Evolutionary conservation across 2,329 filamentous ascomycete genomes (phyloP).

Genomic region (Fusarium cicatricum): DNA sequence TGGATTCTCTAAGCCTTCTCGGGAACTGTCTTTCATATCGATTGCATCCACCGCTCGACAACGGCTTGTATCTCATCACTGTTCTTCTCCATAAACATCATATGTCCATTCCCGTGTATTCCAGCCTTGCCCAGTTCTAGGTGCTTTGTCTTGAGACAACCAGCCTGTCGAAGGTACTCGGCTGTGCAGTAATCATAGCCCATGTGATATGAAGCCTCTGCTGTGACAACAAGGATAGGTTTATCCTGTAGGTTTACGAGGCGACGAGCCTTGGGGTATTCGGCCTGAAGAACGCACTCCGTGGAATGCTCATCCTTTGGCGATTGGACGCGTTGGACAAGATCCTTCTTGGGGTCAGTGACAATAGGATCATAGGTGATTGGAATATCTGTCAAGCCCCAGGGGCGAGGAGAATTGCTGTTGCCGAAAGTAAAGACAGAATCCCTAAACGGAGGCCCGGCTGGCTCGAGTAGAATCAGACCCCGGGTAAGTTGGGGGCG

Average conservation of each 20-base stretch:
- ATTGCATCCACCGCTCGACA: slow-evolving; percentile 27
- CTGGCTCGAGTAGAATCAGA: slow-evolving; percentile 56
- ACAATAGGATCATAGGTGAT: slow-evolving; percentile 56
- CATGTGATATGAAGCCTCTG: slow-evolving; percentile 30
- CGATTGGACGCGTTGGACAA: slow-evolving; percentile 18
- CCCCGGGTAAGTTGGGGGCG: slow-evolving; percentile 52
- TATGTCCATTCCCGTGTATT: slow-evolving; percentile 36
- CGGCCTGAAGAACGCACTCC: slow-evolving; percentile 29
- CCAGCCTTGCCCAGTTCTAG: slow-evolving; percentile 31
- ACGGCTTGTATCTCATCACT: slow-evolving; percentile 28
- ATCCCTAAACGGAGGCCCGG: slow-evolving; percentile 57
- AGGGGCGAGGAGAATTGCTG: slow-evolving; percentile 47
- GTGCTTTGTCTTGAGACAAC: slow-evolving; percentile 30
- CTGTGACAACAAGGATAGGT: slow-evolving; percentile 34
- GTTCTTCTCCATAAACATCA: slow-evolving; percentile 40
- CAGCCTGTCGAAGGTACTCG: slow-evolving; percentile 32
- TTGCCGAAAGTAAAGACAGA: slow-evolving; percentile 50
- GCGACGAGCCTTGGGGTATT: slow-evolving; percentile 15
- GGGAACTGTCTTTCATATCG: no score
- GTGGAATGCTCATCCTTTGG: slow-evolving; percentile 11
- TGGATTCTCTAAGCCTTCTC: no score
- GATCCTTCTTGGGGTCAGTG: slow-evolving; percentile 16
- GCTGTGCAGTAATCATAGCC: slow-evolving; percentile 36
- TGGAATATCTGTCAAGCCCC: slow-evolving; percentile 58
- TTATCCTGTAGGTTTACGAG: slow-evolving; percentile 48